Evolutionary conservation across 1,284 basidiomycete species (phyloP).

Genomic region (Cutaneotrichosporon mucoides): DNA sequence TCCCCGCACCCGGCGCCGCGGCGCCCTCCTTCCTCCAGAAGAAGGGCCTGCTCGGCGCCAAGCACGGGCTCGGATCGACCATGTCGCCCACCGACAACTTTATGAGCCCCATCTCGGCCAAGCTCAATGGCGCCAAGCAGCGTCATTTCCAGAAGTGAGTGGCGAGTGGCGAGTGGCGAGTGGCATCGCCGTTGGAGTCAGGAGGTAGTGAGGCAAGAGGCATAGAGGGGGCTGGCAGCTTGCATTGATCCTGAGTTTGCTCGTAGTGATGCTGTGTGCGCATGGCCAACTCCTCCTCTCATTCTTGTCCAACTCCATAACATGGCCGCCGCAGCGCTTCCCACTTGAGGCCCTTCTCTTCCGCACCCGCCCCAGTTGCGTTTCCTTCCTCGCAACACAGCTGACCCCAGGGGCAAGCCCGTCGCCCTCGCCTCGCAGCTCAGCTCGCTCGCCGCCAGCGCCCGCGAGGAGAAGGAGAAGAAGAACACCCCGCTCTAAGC

Average conservation of each 20-base stretch:
- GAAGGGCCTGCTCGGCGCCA: conserved; percentile 37
- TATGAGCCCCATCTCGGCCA: conserved; percentile 83
- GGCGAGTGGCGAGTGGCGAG: neutral
- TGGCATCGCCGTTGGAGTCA: neutral
- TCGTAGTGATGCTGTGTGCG: no score
- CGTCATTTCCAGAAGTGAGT: conserved; percentile 83
- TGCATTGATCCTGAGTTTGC: no score
- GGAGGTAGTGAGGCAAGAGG: neutral
- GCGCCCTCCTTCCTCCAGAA: conserved; percentile 43
- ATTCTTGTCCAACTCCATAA: no score
- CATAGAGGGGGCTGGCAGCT: neutral
- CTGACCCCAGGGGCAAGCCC: conserved; percentile 29
- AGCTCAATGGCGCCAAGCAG: conserved; percentile 80
- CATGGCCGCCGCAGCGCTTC: no score
- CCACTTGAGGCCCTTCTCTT: no score
- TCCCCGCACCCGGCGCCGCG: conserved; percentile 1
- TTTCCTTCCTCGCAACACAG: neutral
- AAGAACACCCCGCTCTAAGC: conserved; percentile 6
- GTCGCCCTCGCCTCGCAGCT: conserved; percentile 38
- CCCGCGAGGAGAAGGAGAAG: conserved; percentile 5
- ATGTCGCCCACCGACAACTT: conserved; percentile 88
- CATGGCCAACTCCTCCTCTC: no score
- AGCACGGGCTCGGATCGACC: conserved; percentile 51
- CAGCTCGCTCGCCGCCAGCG: conserved; percentile 33
- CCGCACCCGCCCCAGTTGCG: no score